These are phyloP conservation scores for Phaeomoniella chlamydospora DNA, from an alignment of 2,329 filamentous ascomycete genomes.

Conservation along the genomic window DNA sequence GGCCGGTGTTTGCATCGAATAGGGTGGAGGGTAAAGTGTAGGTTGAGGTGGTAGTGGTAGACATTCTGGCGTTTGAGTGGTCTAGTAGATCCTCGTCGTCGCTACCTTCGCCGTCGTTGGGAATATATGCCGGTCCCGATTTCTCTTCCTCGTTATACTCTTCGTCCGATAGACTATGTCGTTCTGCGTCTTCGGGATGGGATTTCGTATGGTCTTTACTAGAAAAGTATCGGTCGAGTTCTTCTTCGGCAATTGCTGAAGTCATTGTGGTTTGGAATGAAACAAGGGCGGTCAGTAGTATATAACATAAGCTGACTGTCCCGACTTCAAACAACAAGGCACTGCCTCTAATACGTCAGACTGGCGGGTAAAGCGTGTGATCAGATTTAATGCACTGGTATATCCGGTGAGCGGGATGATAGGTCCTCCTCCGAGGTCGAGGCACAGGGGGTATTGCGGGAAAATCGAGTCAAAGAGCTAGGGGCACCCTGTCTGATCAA, in stretches of 20 bases:
- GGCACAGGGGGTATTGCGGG: too few relatives aligned
- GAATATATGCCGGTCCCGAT: conserved; percentile 2
- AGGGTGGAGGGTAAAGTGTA: conserved; percentile 29
- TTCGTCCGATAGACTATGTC: conserved; percentile 7
- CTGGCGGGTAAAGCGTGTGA: too few relatives aligned
- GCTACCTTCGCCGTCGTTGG: conserved; percentile 10
- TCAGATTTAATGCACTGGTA: too few relatives aligned
- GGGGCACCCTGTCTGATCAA: too few relatives aligned
- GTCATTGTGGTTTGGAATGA: conserved; percentile 23
- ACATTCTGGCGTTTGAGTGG: conserved; percentile 12
- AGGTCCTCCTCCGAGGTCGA: too few relatives aligned
- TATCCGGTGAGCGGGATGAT: too few relatives aligned
- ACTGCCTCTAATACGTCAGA: too few relatives aligned
- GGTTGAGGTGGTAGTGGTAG: conserved; percentile 17
- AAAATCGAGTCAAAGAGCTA: too few relatives aligned
- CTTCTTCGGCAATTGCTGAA: conserved; percentile 25
- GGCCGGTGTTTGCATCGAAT: conserved; percentile 34
- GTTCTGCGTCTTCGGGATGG: conserved; percentile 26
- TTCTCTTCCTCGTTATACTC: conserved; percentile 6
- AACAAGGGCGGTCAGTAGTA: conserved; percentile 1
- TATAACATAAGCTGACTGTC: not conserved
- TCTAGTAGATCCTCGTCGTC: conserved; percentile 14
- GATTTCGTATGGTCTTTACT: conserved; percentile 18
- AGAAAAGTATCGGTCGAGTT: conserved; percentile 28
- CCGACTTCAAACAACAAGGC: too few relatives aligned